Evolutionary conservation across 2,329 filamentous ascomycete genomes (phyloP).

Genomic region (Zelopaecilomyces penicillatus): DNA sequence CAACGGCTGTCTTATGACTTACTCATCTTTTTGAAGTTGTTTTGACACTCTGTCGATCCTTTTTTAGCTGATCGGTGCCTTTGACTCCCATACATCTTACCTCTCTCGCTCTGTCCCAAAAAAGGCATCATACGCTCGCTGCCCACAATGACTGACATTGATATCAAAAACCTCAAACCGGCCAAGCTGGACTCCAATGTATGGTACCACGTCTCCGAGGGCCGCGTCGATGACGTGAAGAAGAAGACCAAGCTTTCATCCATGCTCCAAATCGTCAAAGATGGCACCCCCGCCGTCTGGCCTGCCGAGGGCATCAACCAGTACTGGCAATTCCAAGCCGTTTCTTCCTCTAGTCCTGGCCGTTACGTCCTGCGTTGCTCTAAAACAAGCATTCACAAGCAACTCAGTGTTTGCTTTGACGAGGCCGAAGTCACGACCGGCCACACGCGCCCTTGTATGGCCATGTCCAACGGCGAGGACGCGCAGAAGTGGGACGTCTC

Average conservation of each 20-base stretch:
- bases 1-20: no score
- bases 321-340: conserved; percentile 23
- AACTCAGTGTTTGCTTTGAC: conserved; percentile 22
- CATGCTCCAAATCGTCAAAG: conserved; percentile 13
- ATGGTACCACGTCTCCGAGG: conserved; percentile 28
- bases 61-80: no score
- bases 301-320: conserved; percentile 4
- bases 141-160: background rate
- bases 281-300: conserved; percentile 16
- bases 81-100: no score
- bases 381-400: conserved; percentile 18
- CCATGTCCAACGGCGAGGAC: conserved; percentile 15
- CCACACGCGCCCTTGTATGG: conserved; percentile 23
- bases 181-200: conserved; percentile 25
- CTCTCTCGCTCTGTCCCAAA: no score
- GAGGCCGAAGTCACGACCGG: conserved; percentile 15
- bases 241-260: conserved; percentile 12
- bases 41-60: no score
- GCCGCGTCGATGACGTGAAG: conserved; percentile 22
- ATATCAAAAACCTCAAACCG: conserved; percentile 10
- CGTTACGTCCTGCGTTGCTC: conserved; percentile 24
- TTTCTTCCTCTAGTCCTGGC: conserved; percentile 14
- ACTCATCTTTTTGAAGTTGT: no score
- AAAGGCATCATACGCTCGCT: background rate
- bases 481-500: conserved; percentile 26